phyloP scores from a whole-genome alignment of 371 early-diverging fungal genomes.

The Mucor irregularis region DNA sequence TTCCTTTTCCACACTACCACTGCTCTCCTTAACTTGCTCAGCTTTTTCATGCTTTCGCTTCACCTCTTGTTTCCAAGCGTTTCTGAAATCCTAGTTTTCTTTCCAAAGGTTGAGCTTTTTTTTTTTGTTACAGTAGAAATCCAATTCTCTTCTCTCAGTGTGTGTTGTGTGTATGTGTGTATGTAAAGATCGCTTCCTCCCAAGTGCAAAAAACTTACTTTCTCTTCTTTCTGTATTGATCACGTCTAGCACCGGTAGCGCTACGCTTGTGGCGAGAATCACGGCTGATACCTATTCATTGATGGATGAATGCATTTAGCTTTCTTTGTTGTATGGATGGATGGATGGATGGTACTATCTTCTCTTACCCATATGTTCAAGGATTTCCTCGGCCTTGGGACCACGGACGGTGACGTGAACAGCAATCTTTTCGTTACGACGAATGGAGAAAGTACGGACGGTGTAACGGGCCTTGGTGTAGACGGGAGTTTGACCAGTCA shows the following conservation, averaged over 20 bases:
- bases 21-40: background rate
- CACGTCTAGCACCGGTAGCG: slow-evolving; percentile 98
- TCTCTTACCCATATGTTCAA: slow-evolving; percentile 25
- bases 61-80: slow-evolving; percentile 50
- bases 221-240: slow-evolving; percentile 98
- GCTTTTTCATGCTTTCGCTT: slow-evolving; percentile 15
- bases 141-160: too few species aligned
- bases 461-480: too few species aligned
- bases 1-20: background rate
- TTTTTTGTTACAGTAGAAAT: too few species aligned
- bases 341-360: slow-evolving; percentile 2
- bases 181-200: too few species aligned
- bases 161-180: too few species aligned
- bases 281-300: slow-evolving; percentile 87
- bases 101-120: slow-evolving; percentile 36
- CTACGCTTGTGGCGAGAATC: slow-evolving; percentile 98
- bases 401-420: too few species aligned
- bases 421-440: too few species aligned
- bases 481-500: too few species aligned
- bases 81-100: slow-evolving; percentile 51
- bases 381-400: too few species aligned
- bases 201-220: slow-evolving; percentile 27
- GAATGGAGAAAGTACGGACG: too few species aligned
- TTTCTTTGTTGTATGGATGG: slow-evolving; percentile 20
- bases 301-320: slow-evolving; percentile 1